Conservation (phyloP, 306 rosid species). For the Myrica gale region DNA sequence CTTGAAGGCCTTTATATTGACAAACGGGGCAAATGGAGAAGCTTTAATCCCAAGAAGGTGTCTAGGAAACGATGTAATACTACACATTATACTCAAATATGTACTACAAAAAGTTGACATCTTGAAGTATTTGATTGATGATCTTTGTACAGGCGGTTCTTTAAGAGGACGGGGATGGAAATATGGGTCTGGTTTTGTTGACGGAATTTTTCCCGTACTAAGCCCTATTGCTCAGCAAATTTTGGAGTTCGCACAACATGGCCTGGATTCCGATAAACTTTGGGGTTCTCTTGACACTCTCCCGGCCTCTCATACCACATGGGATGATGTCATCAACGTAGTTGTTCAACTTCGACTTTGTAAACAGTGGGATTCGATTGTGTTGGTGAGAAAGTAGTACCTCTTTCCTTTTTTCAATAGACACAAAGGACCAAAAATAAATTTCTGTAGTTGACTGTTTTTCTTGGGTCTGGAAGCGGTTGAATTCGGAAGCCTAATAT, state of each 20-base stretch:
- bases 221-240: constrained; percentile 66
- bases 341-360: constrained; percentile 84
- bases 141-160: constrained; percentile 71
- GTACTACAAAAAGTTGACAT: constrained; percentile 5
- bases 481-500: neutral
- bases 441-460: neutral
- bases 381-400: constrained; percentile 52
- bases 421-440: neutral
- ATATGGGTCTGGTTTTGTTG: constrained; percentile 95
- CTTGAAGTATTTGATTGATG: constrained; percentile 23
- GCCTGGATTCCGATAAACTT: constrained; percentile 43
- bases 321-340: constrained; percentile 85
- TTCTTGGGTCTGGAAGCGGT: neutral
- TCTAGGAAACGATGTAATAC: constrained; percentile 73
- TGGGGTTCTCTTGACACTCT: constrained; percentile 66
- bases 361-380: constrained; percentile 73
- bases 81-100: constrained; percentile 11
- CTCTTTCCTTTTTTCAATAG: neutral
- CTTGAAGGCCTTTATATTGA: constrained; percentile 65
- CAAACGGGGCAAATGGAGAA: constrained; percentile 71
- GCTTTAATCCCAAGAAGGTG: constrained; percentile 75
- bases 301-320: constrained; percentile 63
- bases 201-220: constrained; percentile 83
- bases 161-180: constrained; percentile 91
- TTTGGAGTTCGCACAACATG: constrained; percentile 59